phyloP scores from a whole-genome alignment of 257 asterid species.

The Scutellaria barbata region DNA sequence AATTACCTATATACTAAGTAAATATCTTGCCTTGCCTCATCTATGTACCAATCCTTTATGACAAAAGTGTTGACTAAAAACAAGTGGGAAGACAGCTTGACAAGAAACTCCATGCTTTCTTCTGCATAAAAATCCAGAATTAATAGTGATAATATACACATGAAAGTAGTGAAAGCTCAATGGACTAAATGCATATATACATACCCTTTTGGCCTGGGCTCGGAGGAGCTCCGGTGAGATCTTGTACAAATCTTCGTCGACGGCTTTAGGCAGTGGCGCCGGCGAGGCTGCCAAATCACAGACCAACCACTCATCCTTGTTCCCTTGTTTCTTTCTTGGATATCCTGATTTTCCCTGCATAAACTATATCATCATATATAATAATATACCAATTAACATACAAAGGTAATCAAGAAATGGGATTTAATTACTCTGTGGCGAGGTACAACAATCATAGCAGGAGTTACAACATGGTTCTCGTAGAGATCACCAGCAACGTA shows the following conservation, averaged over 20 bases:
- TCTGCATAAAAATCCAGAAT: conserved; percentile 44
- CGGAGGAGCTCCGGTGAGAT: conserved; percentile 74
- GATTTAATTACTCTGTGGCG: conserved; percentile 52
- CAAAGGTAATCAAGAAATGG: too few relatives aligned
- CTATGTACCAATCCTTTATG: conserved; percentile 11
- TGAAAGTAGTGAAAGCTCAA: background rate
- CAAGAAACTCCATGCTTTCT: conserved; percentile 55
- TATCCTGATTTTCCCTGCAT: conserved; percentile 45
- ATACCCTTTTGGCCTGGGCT: conserved; percentile 53
- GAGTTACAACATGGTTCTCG: conserved; percentile 62
- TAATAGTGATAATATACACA: background rate
- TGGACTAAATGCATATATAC: background rate
- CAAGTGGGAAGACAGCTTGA: conserved; percentile 63
- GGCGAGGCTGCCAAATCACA: conserved; percentile 47
- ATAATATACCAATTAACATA: too few relatives aligned
- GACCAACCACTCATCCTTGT: conserved; percentile 54
- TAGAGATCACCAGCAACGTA: conserved; percentile 84
- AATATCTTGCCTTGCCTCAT: background rate
- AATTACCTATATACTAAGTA: background rate
- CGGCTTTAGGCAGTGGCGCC: conserved; percentile 59
- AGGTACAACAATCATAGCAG: conserved; percentile 83
- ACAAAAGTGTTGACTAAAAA: conserved; percentile 33
- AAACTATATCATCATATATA: background rate
- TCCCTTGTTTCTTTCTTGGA: conserved; percentile 41
- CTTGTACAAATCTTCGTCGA: conserved; percentile 84